These are phyloP conservation scores for Cystobasidium ongulense DNA, from an alignment of 768 basidiomycete species.

Conservation along the genomic window DNA sequence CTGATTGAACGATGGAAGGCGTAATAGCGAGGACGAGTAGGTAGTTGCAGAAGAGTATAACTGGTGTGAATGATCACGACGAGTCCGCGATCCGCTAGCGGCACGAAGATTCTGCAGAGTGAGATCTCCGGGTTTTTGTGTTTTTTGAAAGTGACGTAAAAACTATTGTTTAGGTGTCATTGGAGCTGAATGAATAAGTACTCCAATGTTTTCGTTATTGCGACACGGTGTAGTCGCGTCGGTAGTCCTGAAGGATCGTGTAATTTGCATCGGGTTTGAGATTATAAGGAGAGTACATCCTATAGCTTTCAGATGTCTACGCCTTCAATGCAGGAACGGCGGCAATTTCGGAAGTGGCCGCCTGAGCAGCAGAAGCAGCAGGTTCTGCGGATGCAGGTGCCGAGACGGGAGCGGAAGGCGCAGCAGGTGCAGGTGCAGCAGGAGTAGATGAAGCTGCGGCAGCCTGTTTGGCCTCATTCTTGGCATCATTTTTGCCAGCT, in stretches of 20 bases:
- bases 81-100: too few species aligned
- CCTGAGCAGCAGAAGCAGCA: neutral
- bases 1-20: neutral
- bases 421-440: neutral
- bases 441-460: neutral
- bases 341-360: neutral
- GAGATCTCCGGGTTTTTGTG: too few species aligned
- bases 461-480: neutral
- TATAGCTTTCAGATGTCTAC: neutral
- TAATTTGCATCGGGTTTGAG: too few species aligned
- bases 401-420: too few species aligned
- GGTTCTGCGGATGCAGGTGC: neutral
- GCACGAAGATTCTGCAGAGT: too few species aligned
- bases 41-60: too few species aligned
- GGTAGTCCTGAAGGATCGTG: too few species aligned
- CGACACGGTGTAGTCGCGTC: too few species aligned
- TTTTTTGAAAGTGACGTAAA: too few species aligned
- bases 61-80: neutral
- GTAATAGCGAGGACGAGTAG: neutral
- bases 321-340: slow-evolving; percentile 17
- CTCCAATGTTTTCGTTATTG: neutral
- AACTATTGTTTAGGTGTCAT: too few species aligned
- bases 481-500: neutral
- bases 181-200: neutral
- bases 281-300: too few species aligned